These are phyloP conservation scores for Erythrophleum fordii DNA, from an alignment of 306 rosid genomes.

Conservation along the genomic window DNA sequence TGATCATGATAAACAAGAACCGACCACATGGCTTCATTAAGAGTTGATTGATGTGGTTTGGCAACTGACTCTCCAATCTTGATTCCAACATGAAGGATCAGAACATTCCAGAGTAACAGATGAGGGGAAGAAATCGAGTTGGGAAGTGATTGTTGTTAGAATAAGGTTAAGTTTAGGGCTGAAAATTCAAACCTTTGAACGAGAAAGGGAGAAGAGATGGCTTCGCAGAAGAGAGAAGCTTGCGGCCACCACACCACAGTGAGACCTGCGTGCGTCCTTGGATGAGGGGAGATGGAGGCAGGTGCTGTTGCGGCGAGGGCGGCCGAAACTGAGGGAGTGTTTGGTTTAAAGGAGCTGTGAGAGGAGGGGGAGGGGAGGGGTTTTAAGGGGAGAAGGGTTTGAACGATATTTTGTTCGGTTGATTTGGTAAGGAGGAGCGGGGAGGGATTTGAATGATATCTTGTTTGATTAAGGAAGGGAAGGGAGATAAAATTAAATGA, in stretches of 20 bases:
- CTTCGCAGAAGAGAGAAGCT: neutral
- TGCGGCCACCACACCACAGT: neutral
- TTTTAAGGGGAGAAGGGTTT: too few relatives aligned
- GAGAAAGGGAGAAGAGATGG: neutral
- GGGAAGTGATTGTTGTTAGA: neutral
- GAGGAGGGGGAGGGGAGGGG: too few relatives aligned
- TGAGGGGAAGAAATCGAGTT: neutral
- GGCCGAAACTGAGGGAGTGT: neutral
- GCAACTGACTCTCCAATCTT: neutral
- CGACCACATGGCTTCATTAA: conserved; percentile 46
- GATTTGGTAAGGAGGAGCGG: too few relatives aligned
- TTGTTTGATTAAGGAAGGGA: too few relatives aligned
- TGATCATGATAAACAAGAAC: conserved; percentile 46
- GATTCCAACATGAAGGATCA: neutral
- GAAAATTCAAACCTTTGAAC: neutral
- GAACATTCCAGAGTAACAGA: neutral
- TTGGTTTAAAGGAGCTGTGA: too few relatives aligned
- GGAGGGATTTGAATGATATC: too few relatives aligned
- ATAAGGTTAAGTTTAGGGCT: neutral
- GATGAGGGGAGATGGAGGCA: neutral
- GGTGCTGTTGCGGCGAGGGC: neutral
- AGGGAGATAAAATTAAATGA: too few relatives aligned
- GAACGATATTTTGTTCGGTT: too few relatives aligned
- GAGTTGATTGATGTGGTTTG: conserved; percentile 8
- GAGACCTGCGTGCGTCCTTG: neutral